These are phyloP conservation scores for Cystobasidium pallidum DNA, from an alignment of 1,284 basidiomycete species.

Conservation along the genomic window DNA sequence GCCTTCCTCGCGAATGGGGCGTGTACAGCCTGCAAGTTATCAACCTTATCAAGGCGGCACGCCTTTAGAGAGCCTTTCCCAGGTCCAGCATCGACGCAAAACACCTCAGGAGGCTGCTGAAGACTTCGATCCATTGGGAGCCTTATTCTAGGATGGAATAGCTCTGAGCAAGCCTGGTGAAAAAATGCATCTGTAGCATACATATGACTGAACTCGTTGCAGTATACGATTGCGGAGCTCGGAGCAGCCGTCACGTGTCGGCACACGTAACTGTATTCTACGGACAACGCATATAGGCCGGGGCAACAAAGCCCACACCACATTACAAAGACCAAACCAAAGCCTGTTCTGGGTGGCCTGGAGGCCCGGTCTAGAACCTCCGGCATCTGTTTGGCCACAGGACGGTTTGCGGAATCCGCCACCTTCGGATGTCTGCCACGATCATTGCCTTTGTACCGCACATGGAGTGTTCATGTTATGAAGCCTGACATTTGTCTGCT, in stretches of 20 bases:
- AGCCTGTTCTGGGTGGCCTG: too few species aligned
- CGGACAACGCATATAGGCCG: too few species aligned
- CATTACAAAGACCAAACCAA: too few species aligned
- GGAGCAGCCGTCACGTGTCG: too few species aligned
- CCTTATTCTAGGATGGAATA: background rate
- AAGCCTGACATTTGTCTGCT: background rate
- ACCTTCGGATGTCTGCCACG: conserved; percentile 3
- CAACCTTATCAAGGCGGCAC: background rate
- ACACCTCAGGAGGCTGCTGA: background rate
- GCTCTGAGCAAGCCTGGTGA: background rate
- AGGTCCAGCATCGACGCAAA: too few species aligned
- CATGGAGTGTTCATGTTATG: background rate
- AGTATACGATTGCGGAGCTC: too few species aligned
- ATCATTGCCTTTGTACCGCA: background rate
- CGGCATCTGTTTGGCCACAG: background rate
- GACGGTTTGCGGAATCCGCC: background rate
- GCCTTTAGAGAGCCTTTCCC: background rate
- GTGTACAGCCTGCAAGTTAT: background rate
- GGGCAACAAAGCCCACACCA: too few species aligned
- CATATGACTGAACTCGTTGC: too few species aligned
- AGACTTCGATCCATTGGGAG: conserved; percentile 12
- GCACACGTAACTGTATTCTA: too few species aligned
- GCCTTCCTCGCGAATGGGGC: background rate
- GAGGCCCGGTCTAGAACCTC: too few species aligned
- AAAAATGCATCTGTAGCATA: background rate